Base-by-base conservation (phyloP, 192 early-diverging fungal species). In the Linnemannia hyalina region DNA sequence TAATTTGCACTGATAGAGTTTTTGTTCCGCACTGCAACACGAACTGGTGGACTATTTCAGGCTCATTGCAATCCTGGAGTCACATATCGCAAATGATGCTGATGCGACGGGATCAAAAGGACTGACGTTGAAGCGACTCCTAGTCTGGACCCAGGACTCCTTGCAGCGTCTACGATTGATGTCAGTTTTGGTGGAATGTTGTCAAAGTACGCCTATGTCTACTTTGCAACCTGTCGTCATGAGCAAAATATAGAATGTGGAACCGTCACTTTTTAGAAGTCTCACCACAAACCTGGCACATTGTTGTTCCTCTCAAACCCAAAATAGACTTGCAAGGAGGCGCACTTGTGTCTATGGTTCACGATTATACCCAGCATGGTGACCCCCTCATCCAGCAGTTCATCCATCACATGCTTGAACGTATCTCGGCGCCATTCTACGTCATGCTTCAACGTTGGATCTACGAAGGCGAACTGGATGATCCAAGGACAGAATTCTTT, bases 401-500 rank as follows among this genome's bases (percentile, higher is more conserved):
- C 86, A 93, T 97, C 16, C 89, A 92, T 52, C 84, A 93, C 36
- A 91, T 98, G 76, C 88, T 99, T 52, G 92, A 92, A 80, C 69
- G 93, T 90, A 91, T 96, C 3, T 94, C 97, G 1, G 89, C 89
- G 47, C 98, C 98, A n/a, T 98, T 99, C 84, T 97, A 94, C 82
- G 92, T 93, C 73, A 97, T 97, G 91, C 90, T 99, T 23, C 92
- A 93, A 70, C 92, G 93, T 42, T 99, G 98, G 98, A 93, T 99
- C 23, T 97, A 95, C 47, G 95, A 97, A 74, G 98, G 98, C 41
- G 97, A 98, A 88, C 90, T 99, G 55, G 94, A 95, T 29, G 98
- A 99, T 85, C 97, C 96, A 26, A 95, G 95, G 82, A 91, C 91
- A 40, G 98, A 99, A 88, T 99, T 98, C 78, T 99, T 99, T 87